These are phyloP conservation scores for Salix dunnii DNA, from an alignment of 345 rosid species.

Conservation along the genomic window DNA sequence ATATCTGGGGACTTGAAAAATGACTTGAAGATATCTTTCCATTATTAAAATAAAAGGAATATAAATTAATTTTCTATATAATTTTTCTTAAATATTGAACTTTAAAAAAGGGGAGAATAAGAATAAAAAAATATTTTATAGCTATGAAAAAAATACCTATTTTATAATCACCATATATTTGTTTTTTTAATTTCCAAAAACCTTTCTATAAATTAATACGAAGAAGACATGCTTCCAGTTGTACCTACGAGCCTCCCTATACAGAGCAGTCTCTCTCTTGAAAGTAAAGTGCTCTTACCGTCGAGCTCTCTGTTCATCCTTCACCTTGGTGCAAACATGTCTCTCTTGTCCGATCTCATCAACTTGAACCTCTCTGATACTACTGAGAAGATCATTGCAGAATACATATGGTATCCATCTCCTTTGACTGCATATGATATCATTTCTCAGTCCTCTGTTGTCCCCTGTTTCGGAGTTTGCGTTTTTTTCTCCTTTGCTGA, in stretches of 20 bases:
- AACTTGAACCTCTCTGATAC: constrained; percentile 23
- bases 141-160: too few relatives aligned
- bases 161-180: background rate
- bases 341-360: constrained; percentile 21
- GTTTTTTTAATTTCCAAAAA: background rate
- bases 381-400: constrained; percentile 24
- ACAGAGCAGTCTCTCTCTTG: background rate
- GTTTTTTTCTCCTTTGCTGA: background rate
- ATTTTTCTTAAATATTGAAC: too few relatives aligned
- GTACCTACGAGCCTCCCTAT: background rate
- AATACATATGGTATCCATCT: constrained; percentile 21
- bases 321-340: constrained; percentile 4
- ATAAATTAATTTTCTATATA: too few relatives aligned
- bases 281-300: background rate
- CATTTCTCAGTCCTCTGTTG: background rate
- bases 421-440: background rate
- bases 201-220: background rate
- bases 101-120: too few relatives aligned
- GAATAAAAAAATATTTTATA: too few relatives aligned
- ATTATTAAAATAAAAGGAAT: too few relatives aligned
- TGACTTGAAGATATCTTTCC: too few relatives aligned
- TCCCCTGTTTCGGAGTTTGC: background rate
- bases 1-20: too few relatives aligned
- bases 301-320: background rate
- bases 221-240: background rate